Evolutionary conservation across 352 stramenopile species (phyloP).

Genomic region (Pythium sukuiense): DNA sequence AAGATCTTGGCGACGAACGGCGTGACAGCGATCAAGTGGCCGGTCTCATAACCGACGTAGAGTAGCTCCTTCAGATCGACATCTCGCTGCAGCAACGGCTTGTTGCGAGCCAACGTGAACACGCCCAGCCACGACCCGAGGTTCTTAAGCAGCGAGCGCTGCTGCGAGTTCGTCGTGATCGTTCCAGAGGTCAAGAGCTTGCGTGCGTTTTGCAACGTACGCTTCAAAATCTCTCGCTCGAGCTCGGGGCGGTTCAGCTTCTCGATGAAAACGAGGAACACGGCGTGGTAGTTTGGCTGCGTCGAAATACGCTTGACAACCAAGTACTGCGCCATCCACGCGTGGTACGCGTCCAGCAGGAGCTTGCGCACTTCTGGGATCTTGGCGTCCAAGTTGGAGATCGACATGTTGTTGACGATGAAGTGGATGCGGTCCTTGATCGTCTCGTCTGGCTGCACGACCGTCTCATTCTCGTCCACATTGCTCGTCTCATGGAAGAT

Average conservation of each 20-base stretch:
- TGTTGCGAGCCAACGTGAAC: slow-evolving; percentile 97
- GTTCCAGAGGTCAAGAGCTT: slow-evolving; percentile 96
- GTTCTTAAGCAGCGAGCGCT: slow-evolving; percentile 98
- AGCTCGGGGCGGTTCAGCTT: slow-evolving; percentile 93
- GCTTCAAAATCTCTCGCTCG: slow-evolving; percentile 93
- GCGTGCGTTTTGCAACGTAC: slow-evolving; percentile 94
- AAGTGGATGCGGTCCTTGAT: slow-evolving; percentile 98
- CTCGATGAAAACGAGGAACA: slow-evolving; percentile 98
- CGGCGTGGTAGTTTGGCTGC: slow-evolving; percentile 98
- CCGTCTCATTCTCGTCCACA: slow-evolving; percentile 58
- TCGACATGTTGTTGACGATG: slow-evolving; percentile 99
- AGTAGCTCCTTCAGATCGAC: slow-evolving; percentile 98
- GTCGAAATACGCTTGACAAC: slow-evolving; percentile 99
- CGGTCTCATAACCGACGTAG: slow-evolving; percentile 94
- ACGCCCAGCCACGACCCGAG: slow-evolving; percentile 98
- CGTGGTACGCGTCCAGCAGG: slow-evolving; percentile 92
- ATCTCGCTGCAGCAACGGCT: slow-evolving; percentile 96
- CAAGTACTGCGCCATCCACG: slow-evolving; percentile 98
- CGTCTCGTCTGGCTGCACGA: slow-evolving; percentile 74
- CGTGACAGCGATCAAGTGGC: slow-evolving; percentile 97
- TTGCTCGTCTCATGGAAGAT: slow-evolving; percentile 79
- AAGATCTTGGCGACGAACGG: slow-evolving; percentile 99
- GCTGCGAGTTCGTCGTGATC: slow-evolving; percentile 97
- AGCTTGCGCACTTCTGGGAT: slow-evolving; percentile 95
- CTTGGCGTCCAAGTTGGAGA: slow-evolving; percentile 97